Evolutionary conservation across 2,329 filamentous ascomycete genomes (phyloP).

Genomic region (Nigrospora sphaerica): DNA sequence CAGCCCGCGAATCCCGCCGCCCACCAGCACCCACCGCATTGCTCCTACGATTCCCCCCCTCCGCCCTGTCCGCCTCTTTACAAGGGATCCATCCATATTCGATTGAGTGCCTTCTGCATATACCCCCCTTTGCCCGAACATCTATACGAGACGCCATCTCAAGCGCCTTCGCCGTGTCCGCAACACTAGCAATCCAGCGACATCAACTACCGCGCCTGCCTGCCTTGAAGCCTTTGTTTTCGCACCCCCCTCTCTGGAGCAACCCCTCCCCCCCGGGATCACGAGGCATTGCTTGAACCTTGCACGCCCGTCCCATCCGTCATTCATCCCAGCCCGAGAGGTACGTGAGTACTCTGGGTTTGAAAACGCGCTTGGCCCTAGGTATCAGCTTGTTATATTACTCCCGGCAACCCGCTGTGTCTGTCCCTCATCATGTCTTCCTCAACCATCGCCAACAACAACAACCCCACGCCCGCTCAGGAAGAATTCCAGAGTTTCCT

Average conservation of each 20-base stretch:
- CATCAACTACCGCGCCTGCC: too few species aligned
- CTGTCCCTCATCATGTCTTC: constrained; percentile 36
- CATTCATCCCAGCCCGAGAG: background rate
- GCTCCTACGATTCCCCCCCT: too few species aligned
- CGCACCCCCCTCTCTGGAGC: background rate
- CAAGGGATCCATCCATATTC: too few species aligned
- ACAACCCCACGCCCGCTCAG: constrained; percentile 49
- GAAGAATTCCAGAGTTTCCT: constrained; percentile 61
- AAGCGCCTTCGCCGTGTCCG: too few species aligned
- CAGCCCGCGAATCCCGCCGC: too few species aligned
- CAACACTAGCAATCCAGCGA: too few species aligned
- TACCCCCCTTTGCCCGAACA: too few species aligned
- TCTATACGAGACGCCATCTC: too few species aligned
- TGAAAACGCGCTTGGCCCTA: background rate
- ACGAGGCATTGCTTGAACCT: background rate
- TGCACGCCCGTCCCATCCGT: background rate
- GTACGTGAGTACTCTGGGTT: background rate
- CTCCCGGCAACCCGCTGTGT: constrained; percentile 9
- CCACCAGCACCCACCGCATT: too few species aligned
- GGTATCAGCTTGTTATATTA: constrained; percentile 3
- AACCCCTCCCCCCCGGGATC: background rate
- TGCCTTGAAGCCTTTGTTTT: too few species aligned
- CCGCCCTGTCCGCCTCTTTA: too few species aligned
- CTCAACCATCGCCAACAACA: constrained; percentile 14
- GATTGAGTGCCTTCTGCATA: too few species aligned